Evolutionary conservation across 169 alveolate species (phyloP), one percentile per base, ranked within the genome.

Genomic region (Neospora caninum): DNA sequence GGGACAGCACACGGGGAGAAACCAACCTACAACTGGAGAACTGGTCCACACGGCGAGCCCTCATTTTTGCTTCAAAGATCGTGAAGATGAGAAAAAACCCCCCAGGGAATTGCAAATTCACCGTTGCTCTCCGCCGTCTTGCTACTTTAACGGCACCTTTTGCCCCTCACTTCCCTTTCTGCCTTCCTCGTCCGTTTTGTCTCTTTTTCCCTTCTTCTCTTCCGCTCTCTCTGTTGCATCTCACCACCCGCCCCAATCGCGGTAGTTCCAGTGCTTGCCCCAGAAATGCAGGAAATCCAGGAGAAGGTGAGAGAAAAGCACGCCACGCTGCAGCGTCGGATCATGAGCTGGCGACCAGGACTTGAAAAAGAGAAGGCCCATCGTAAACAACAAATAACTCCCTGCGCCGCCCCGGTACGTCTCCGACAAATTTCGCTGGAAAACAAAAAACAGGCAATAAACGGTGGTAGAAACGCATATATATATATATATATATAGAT

Each of bases 341-440:
- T 27, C 80, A 27, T 45, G 73, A 36, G 73, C 34, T 34, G 80
- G n/a, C 0, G 80, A 84, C 83, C 80, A 36, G 34, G 73, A 13
- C 38, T 88, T 41, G 39, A 88, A 20, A 84, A 45, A 88, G 83
- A 88, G 92, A 31, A 88, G 39, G 13, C 49, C 93, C 73, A 95
- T 84, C 36, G 95, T 54, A 64, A 95, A 95, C 89, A 94, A 94
- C 84, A 95, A 64, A 86, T 95, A 95, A 9, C 96, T 93, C 41
- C 97, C 97, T 43, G 94, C 82, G 25, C 97, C 97, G 36, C 97
- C 97, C 29, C 95, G 94, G 80, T 95, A 95, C 64, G 97, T 95
- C 58, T 95, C 97, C 31, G 92, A 95, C 29, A 95, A 80, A 49
- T 95, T 95, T 22, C 96, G 80, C 93, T 88, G 93, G 45, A 88